Evolutionary conservation across 1,284 basidiomycete genomes (phyloP).

Genomic region (Athelia psychrophila): DNA sequence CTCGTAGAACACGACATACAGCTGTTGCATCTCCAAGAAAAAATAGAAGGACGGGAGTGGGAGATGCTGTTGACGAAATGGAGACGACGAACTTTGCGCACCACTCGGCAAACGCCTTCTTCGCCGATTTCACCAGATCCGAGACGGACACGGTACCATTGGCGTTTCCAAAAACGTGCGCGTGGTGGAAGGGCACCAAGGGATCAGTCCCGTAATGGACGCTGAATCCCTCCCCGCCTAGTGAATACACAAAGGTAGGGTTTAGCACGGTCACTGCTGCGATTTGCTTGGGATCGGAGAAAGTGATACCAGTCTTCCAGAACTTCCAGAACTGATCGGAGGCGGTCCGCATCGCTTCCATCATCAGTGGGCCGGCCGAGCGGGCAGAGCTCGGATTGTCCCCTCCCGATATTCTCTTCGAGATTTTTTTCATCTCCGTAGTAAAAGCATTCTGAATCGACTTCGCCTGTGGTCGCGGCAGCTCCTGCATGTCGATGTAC

Average conservation of each 20-base stretch:
- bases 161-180: slow-evolving; percentile 28
- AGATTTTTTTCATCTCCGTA: slow-evolving; percentile 12
- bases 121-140: slow-evolving; percentile 24
- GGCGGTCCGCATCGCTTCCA: slow-evolving; percentile 14
- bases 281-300: slow-evolving; percentile 19
- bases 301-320: slow-evolving; percentile 43
- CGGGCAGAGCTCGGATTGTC: slow-evolving; percentile 15
- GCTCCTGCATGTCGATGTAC: slow-evolving; percentile 25
- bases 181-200: slow-evolving; percentile 44
- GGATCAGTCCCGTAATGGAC: slow-evolving; percentile 49
- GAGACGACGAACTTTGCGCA: slow-evolving; percentile 26
- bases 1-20: slow-evolving; percentile 24
- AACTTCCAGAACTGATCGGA: slow-evolving; percentile 28
- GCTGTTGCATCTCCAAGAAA: slow-evolving; percentile 33
- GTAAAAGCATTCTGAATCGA: slow-evolving; percentile 15
- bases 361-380: slow-evolving; percentile 37
- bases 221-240: slow-evolving; percentile 35
- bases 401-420: neutral
- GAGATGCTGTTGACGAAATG: slow-evolving; percentile 2
- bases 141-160: slow-evolving; percentile 8
- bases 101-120: slow-evolving; percentile 34
- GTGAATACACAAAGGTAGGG: slow-evolving; percentile 46
- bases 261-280: slow-evolving; percentile 34
- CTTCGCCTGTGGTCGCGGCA: slow-evolving; percentile 8
- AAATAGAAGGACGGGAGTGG: slow-evolving; percentile 26